These are phyloP conservation scores for Stevia rebaudiana DNA, from an alignment of 140 eudicot genomes.

Conservation along the genomic window DNA sequence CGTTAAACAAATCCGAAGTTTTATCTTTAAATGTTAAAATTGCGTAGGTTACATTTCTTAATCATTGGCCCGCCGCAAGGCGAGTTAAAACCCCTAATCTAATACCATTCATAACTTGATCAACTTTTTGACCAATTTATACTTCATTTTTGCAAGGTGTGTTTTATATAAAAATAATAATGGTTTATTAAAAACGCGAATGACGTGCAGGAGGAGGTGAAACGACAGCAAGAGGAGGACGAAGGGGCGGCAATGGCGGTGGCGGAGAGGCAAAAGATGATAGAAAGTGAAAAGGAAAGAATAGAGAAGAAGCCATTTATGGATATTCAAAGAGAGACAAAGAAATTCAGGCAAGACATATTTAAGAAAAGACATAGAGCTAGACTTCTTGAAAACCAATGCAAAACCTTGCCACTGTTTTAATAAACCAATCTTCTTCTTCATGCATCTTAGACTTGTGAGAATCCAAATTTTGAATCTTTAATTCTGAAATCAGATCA, in stretches of 20 bases:
- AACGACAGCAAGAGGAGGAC: conserved; percentile 44
- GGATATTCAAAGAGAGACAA: conserved; percentile 53
- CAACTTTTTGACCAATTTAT: background rate
- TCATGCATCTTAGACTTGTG: conserved; percentile 15
- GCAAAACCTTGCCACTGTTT: conserved; percentile 45
- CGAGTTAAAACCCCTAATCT: background rate
- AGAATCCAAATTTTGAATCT: conserved; percentile 11
- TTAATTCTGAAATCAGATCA: conserved; percentile 6
- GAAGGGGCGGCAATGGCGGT: conserved; percentile 39
- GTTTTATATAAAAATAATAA: no score
- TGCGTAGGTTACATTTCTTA: no score
- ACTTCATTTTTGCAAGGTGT: no score
- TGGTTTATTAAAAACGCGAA: background rate
- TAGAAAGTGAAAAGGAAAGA: conserved; percentile 44
- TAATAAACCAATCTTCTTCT: conserved; percentile 16
- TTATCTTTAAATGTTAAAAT: no score
- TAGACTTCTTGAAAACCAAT: conserved; percentile 41
- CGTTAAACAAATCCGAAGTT: no score
- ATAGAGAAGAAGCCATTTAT: conserved; percentile 50
- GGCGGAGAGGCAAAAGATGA: conserved; percentile 44
- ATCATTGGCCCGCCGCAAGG: no score
- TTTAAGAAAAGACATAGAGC: conserved; percentile 62
- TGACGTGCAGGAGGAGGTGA: conserved; percentile 37
- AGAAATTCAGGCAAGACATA: conserved; percentile 54
- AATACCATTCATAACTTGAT: background rate